Conservation (phyloP, 805 yeast genomes). For the Saccharomycopsis synnaedendra region DNA sequence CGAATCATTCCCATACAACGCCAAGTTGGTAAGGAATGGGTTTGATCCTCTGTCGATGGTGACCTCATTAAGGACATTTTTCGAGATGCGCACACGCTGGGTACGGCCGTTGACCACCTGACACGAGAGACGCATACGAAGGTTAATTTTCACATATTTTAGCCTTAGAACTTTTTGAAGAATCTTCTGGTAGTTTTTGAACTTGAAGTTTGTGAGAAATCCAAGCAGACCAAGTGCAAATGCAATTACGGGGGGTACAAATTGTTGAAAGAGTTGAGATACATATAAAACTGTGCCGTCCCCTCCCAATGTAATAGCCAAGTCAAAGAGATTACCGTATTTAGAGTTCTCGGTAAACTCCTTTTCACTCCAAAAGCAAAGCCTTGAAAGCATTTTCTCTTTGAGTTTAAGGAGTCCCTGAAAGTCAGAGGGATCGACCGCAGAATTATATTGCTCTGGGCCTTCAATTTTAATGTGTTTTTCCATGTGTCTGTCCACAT, state of each 20-base stretch:
- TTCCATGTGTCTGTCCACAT: conserved; percentile 63
- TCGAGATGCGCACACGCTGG: conserved; percentile 41
- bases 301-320: conserved; percentile 57
- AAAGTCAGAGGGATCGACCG: neutral
- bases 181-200: conserved; percentile 25
- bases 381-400: conserved; percentile 12
- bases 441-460: conserved; percentile 17
- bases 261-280: conserved; percentile 44
- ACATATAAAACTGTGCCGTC: conserved; percentile 64
- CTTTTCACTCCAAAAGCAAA: conserved; percentile 31
- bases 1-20: conserved; percentile 79
- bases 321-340: conserved; percentile 32
- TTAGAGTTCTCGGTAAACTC: conserved; percentile 16
- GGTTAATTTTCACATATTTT: conserved; percentile 45
- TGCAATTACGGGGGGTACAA: conserved; percentile 55
- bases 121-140: conserved; percentile 84
- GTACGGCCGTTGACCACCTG: conserved; percentile 40
- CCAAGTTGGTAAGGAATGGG: conserved; percentile 83
- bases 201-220: conserved; percentile 46
- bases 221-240: conserved; percentile 61
- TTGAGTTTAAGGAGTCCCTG: neutral
- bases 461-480: conserved; percentile 14
- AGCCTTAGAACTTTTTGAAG: conserved; percentile 22
- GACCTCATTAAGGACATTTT: conserved; percentile 80
- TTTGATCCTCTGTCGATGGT: conserved; percentile 92